Evolutionary conservation across 2,329 filamentous ascomycete genomes (phyloP).

Genomic region (Diaporthe caulivora): DNA sequence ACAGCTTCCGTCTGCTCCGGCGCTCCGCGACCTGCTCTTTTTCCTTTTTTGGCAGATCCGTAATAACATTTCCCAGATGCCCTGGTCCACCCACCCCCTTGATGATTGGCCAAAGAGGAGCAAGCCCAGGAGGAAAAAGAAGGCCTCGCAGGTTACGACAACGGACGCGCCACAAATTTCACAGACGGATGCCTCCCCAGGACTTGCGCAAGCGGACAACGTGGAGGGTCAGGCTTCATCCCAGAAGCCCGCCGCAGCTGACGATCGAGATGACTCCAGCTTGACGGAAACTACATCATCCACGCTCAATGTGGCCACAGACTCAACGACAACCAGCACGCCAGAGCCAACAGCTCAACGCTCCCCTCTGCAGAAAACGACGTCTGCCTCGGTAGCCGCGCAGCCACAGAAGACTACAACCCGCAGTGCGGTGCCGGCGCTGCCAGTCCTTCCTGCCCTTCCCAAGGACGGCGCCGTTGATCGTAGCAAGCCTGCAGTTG

Average conservation of each 20-base stretch:
- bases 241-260: slow-evolving; percentile 3
- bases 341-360: slow-evolving; percentile 23
- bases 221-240: neutral
- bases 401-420: slow-evolving; percentile 48
- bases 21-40: neutral
- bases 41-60: neutral
- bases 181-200: neutral
- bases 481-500: slow-evolving; percentile 41
- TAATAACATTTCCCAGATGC: slow-evolving; percentile 27
- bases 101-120: slow-evolving; percentile 36
- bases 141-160: slow-evolving; percentile 23
- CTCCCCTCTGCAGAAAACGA: slow-evolving; percentile 5
- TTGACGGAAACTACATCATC: slow-evolving; percentile 27
- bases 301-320: slow-evolving; percentile 29
- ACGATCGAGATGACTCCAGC: slow-evolving; percentile 30
- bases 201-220: neutral
- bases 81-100: slow-evolving; percentile 37
- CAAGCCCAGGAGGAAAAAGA: slow-evolving; percentile 37
- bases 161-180: slow-evolving; percentile 22
- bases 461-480: slow-evolving; percentile 56
- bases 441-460: slow-evolving; percentile 61
- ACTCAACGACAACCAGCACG: slow-evolving; percentile 34
- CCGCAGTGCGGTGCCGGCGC: slow-evolving; percentile 54
- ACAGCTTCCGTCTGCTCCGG: too few relatives aligned
- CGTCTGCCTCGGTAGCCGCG: slow-evolving; percentile 42